phyloP scores from a whole-genome alignment of 257 asterid species.

The Nicotiana undulata region DNA sequence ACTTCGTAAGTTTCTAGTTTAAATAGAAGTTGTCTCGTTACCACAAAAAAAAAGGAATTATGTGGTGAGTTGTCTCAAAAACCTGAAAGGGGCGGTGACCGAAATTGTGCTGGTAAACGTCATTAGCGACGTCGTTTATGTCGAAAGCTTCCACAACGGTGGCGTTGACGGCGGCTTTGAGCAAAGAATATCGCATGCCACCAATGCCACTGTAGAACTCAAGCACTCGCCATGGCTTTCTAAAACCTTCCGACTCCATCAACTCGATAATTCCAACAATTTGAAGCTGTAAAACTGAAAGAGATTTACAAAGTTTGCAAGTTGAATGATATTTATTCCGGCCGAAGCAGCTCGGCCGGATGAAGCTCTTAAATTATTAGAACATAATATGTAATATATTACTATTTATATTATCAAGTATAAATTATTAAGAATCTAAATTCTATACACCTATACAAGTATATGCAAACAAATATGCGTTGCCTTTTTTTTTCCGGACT shows the following conservation, averaged over 20 bases:
- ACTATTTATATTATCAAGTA: no score
- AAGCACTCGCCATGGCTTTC: constrained; percentile 69
- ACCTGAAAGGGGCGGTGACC: constrained; percentile 94
- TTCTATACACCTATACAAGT: no score
- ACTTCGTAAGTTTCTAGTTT: no score
- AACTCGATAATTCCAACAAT: not conserved
- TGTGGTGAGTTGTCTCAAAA: not conserved
- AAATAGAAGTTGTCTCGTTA: no score
- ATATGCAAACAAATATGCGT: no score
- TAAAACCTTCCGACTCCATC: constrained; percentile 37
- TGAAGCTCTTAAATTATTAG: not conserved
- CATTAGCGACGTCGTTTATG: constrained; percentile 83
- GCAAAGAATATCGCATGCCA: constrained; percentile 86
- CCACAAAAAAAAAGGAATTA: not conserved
- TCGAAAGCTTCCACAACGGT: constrained; percentile 83
- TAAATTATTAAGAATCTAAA: no score
- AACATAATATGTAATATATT: no score
- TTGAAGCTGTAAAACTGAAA: no score
- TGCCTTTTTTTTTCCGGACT: no score
- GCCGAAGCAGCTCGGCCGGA: not conserved
- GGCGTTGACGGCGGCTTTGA: constrained; percentile 64
- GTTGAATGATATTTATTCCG: not conserved
- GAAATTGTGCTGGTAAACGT: constrained; percentile 85
- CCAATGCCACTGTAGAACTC: constrained; percentile 98
- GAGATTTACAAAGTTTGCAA: not conserved